Percentiles rank a stretch among this genome's conserved stretches.
Conservation (phyloP, 495 filamentous ascomycete species). For the Parathielavia hyrcaniae region DNA sequence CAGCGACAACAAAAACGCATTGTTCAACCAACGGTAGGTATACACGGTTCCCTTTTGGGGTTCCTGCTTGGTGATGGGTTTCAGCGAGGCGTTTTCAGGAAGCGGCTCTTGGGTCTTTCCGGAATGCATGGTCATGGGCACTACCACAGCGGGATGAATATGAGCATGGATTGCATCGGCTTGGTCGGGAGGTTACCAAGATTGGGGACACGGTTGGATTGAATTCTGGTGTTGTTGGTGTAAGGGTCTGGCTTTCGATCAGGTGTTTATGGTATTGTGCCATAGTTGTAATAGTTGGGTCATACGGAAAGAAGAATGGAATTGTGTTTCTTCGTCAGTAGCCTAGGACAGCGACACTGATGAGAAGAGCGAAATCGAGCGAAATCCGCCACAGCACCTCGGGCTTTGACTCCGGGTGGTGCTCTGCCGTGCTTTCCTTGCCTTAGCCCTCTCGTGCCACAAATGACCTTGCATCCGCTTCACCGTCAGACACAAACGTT, state of each 20-base stretch:
- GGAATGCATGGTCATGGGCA: conserved; percentile 12
- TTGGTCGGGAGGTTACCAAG: conserved; percentile 23
- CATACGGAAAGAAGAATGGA: conserved; percentile 2
- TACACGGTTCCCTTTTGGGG: conserved; percentile 35
- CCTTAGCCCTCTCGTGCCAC: too few relatives aligned
- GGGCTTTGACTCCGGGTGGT: too few relatives aligned
- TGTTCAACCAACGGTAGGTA: conserved; percentile 43
- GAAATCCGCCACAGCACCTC: background rate
- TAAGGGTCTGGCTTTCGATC: conserved; percentile 13
- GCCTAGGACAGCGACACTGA: background rate
- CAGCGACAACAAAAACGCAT: background rate
- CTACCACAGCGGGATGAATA: conserved; percentile 24
- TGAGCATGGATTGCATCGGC: conserved; percentile 19
- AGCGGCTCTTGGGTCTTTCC: conserved; percentile 10
- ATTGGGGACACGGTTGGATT: conserved; percentile 4
- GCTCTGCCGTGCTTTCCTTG: too few relatives aligned
- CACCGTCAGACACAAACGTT: too few relatives aligned
- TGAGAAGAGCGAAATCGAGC: background rate
- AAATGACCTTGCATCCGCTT: too few relatives aligned
- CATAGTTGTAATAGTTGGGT: conserved; percentile 20
- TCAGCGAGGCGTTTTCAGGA: conserved; percentile 44
- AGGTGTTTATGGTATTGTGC: conserved; percentile 15
- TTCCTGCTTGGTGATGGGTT: conserved; percentile 33
- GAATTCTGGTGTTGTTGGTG: background rate
- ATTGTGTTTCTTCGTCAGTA: background rate